Percentiles rank a stretch among this genome's conserved stretches.
These are phyloP conservation scores for Cercospora citrullina DNA, from an alignment of 2,329 filamentous ascomycete species.

Conservation along the genomic window DNA sequence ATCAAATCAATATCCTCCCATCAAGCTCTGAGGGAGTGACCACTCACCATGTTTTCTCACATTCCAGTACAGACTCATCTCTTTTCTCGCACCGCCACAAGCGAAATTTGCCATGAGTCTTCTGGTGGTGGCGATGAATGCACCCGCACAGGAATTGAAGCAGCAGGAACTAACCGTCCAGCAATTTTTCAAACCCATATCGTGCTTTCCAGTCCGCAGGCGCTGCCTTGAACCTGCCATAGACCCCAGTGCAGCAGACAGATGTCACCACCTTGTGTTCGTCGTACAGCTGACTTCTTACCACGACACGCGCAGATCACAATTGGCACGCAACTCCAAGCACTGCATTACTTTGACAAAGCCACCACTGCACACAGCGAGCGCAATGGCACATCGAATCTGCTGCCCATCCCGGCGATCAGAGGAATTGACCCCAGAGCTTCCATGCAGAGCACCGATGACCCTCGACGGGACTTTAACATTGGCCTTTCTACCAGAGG, in stretches of 20 bases:
- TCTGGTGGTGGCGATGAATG: background rate
- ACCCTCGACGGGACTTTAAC: constrained; percentile 12
- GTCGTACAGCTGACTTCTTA: background rate
- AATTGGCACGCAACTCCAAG: background rate
- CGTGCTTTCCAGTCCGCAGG: background rate
- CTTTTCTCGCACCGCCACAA: background rate
- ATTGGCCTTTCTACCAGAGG: constrained; percentile 10
- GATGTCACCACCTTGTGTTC: background rate
- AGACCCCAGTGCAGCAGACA: background rate
- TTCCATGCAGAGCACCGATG: background rate
- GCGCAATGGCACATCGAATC: constrained; percentile 15
- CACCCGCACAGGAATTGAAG: background rate
- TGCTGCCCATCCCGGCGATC: constrained; percentile 16
- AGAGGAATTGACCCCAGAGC: background rate
- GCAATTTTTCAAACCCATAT: background rate
- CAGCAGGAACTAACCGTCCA: background rate
- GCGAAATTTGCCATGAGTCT: background rate
- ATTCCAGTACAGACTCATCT: background rate
- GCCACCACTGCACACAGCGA: background rate
- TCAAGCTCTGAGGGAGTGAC: background rate
- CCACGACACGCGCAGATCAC: background rate
- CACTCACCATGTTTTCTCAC: background rate
- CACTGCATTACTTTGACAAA: background rate
- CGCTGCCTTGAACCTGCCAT: background rate
- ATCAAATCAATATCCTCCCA: background rate